These are phyloP conservation scores for Citrus medica DNA, from an alignment of 345 rosid genomes.

Conservation along the genomic window DNA sequence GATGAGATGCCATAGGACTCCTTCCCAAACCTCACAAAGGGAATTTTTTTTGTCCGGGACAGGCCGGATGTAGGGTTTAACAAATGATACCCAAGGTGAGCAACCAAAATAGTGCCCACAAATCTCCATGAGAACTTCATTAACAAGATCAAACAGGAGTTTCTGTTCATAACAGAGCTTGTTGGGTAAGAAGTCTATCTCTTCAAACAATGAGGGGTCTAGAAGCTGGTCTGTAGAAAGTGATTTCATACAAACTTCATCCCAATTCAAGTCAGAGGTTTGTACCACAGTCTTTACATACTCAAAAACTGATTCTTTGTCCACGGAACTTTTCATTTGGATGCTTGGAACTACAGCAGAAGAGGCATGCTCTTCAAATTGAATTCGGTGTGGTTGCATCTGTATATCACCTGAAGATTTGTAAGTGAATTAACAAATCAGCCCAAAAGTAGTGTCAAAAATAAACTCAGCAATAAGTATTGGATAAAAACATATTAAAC, in stretches of 20 bases:
- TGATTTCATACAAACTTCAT: slow-evolving; percentile 59
- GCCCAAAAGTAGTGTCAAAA: background rate
- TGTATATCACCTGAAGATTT: slow-evolving; percentile 43
- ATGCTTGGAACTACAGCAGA: slow-evolving; percentile 27
- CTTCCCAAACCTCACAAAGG: slow-evolving; percentile 54
- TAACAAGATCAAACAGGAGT: slow-evolving; percentile 69
- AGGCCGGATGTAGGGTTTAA: slow-evolving; percentile 43
- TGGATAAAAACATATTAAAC: background rate
- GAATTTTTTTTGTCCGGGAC: slow-evolving; percentile 41
- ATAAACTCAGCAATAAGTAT: background rate
- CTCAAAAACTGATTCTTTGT: slow-evolving; percentile 43
- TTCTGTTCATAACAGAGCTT: slow-evolving; percentile 44
- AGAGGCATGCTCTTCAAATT: slow-evolving; percentile 53
- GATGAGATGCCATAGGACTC: slow-evolving; percentile 66
- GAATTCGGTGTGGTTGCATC: slow-evolving; percentile 54
- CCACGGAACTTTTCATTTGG: slow-evolving; percentile 34
- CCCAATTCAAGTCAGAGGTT: slow-evolving; percentile 60
- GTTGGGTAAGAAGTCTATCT: slow-evolving; percentile 51
- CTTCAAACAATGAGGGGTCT: slow-evolving; percentile 48
- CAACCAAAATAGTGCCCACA: slow-evolving; percentile 40
- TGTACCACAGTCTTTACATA: slow-evolving; percentile 52
- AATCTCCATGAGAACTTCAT: slow-evolving; percentile 71
- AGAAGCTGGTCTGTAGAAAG: slow-evolving; percentile 62
- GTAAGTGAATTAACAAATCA: slow-evolving; percentile 28
- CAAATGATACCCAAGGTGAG: slow-evolving; percentile 50